phyloP scores from a whole-genome alignment of 106 monocot genomes.

The Agapanthus africanus region DNA sequence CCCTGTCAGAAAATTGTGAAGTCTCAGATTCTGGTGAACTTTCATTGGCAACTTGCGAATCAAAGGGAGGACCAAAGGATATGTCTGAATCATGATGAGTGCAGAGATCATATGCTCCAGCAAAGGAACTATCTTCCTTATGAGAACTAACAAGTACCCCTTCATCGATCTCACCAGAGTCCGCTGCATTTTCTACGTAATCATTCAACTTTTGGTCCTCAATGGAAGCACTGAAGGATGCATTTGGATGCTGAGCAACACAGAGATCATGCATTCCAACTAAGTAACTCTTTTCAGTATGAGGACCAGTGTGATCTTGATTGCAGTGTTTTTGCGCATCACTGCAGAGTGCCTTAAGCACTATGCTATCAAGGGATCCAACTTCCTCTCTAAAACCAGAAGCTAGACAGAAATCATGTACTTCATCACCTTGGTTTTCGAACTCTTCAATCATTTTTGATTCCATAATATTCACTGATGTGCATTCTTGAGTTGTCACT shows the following conservation, averaged over 20 bases:
- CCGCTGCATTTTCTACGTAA: too few species aligned
- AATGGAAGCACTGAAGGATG: not conserved
- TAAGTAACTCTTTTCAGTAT: too few species aligned
- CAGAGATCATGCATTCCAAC: too few species aligned
- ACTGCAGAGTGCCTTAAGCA: conserved; percentile 13
- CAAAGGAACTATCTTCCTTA: not conserved
- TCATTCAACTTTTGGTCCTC: not conserved
- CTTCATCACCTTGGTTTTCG: conserved; percentile 5
- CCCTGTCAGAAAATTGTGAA: not conserved
- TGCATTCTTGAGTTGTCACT: not conserved
- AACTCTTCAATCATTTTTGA: not conserved
- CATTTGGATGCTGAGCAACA: too few species aligned
- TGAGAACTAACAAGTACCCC: not conserved
- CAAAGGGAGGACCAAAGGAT: not conserved
- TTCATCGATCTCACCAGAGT: not conserved
- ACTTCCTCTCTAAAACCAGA: conserved; percentile 12
- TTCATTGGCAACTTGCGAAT: not conserved
- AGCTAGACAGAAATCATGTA: too few species aligned
- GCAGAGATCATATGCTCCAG: not conserved
- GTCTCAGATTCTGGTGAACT: not conserved
- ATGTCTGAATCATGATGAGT: not conserved
- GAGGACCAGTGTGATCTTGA: not conserved
- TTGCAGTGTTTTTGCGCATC: not conserved
- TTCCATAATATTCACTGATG: not conserved
- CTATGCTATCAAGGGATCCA: conserved; percentile 15